Base-by-base conservation (phyloP, 345 rosid species). In the Salix purpurea region DNA sequence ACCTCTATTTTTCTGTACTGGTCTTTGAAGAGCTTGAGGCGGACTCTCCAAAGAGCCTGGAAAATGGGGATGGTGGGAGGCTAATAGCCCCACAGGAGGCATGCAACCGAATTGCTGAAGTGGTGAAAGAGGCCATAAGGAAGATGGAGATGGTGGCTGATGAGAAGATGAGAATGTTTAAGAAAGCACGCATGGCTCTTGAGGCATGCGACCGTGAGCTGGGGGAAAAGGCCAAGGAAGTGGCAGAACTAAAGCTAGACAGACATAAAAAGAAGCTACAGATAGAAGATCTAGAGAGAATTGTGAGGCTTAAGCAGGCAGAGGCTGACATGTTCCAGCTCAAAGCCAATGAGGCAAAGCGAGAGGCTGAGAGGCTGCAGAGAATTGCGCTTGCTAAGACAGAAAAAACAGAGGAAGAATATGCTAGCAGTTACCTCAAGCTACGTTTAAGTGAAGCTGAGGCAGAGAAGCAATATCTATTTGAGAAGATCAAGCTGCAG, bases 281-380 rank as follows among this genome's bases (percentile, higher is more conserved):
- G 84, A 83, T 96, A 58, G 99, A 96, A 67, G 98, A 96, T 79
- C 89, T 92, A 1, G 98, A 96, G 86, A 92, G 82, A 84, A 94
- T 96, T 36, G 96, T 92, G 79, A 90, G 99, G 83, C 94, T 94
- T 65, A 96, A 94, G 71, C 93, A 87, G 81, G 98, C 98, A 18
- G 99, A 94, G 85, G 97, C 99, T 4, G 97, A 96, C 72, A 96
- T 96, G 99, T 96, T 92, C 88, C 99, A 96, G 87, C 82, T 89
- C 19, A 94, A 94, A 84, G 99, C 99, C 74, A 89, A 88, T 64
- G 99, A 90, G 73, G 99, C 99, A 9, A 96, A 92, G 81, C 84
- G 87, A 76, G 98, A 96, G 73, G 95, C 94, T 6, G 99, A 92
- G 81, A 88, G 94, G 86, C 84, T 93, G 79, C 94, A 93, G 85